Base-by-base conservation (phyloP, 768 basidiomycete species). In the Kwoniella dejecticola region DNA sequence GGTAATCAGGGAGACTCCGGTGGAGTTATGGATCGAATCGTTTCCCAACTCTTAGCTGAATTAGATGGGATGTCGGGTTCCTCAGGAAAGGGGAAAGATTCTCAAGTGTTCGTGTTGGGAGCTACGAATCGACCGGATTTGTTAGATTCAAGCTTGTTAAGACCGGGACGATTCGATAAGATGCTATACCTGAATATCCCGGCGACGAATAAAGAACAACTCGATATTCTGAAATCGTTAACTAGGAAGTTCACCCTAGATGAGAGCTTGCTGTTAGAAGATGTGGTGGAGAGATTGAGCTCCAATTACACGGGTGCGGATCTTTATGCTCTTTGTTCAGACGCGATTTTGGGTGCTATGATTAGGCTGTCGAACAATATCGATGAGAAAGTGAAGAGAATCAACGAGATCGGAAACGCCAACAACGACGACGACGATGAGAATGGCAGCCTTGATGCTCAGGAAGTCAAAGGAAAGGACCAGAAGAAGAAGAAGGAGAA, bases 281-380 rank as follows among this genome's bases (percentile, higher is more conserved):
- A 70, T 7, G 78, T 99, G 44, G 90, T 89, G 21, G 82, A 86
- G 26, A 80, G 81, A 31, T 98, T 94, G 63, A 88, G 91, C 0
- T 91, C 94, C 82, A 91, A 93, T 41, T 93, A 88, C 74, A 98
- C 96, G 2, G 96, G 96, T 44, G 96, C 96, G 41, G 96, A 99
- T 77, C 93, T 98, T 65, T 98, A 99, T 81, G 96, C 96, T 0
- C 81, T 99, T 8, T 98, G 96, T 78, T 89, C 92, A 4, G 95
- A 99, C 79, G 94, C 96, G 1, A 86, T 99, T 84, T 82, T 99
- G 58, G 89, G 90, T 76, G 91, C 96, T 10, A 95, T 99, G 87
- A 87, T 91, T 21, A 82, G 89, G 36, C 91, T 88, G 67, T 94
- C 96, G 0, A 84, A 85, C 62, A 84, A 84, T 50, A 81, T 98